phyloP scores from a whole-genome alignment of 441 rosid genomes.

The Populus trichocarpa region DNA sequence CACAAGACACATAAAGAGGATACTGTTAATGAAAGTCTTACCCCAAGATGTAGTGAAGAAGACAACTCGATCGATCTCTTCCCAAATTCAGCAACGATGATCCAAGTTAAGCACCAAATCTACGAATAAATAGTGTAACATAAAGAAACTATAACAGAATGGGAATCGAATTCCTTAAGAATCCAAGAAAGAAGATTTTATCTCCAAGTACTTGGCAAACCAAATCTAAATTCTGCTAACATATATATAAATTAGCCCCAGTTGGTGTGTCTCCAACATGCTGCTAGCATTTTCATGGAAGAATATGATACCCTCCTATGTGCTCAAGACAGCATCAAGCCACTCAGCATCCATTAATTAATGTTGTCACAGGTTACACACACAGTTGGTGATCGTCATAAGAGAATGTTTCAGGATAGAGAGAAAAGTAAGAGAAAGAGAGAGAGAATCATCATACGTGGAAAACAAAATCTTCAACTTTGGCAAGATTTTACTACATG shows the following conservation, averaged over 20 bases:
- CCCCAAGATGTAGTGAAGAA: slow-evolving; percentile 6
- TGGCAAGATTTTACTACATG: slow-evolving; percentile 19
- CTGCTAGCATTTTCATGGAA: not conserved
- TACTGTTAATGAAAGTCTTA: not conserved
- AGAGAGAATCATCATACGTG: slow-evolving; percentile 20
- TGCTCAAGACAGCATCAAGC: slow-evolving; percentile 16
- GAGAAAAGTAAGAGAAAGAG: not conserved
- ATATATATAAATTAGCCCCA: not conserved
- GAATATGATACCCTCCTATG: slow-evolving; percentile 25
- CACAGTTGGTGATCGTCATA: not conserved
- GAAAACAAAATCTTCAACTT: slow-evolving; percentile 21
- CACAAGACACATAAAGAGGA: not conserved
- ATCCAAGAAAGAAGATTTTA: not conserved
- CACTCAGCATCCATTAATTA: slow-evolving; percentile 17
- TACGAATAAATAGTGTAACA: slow-evolving; percentile 23
- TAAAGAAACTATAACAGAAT: slow-evolving; percentile 11
- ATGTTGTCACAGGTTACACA: not conserved
- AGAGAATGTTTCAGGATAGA: not conserved
- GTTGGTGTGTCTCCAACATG: slow-evolving; percentile 9
- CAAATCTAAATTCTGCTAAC: not conserved
- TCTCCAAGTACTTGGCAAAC: not conserved
- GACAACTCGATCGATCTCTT: slow-evolving; percentile 1
- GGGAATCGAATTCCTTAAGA: slow-evolving; percentile 40
- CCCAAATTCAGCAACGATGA: slow-evolving; percentile 13
- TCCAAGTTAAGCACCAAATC: slow-evolving; percentile 26